Evolutionary conservation across 2,329 filamentous ascomycete genomes (phyloP).

Genomic region (Microdochium bolleyi): DNA sequence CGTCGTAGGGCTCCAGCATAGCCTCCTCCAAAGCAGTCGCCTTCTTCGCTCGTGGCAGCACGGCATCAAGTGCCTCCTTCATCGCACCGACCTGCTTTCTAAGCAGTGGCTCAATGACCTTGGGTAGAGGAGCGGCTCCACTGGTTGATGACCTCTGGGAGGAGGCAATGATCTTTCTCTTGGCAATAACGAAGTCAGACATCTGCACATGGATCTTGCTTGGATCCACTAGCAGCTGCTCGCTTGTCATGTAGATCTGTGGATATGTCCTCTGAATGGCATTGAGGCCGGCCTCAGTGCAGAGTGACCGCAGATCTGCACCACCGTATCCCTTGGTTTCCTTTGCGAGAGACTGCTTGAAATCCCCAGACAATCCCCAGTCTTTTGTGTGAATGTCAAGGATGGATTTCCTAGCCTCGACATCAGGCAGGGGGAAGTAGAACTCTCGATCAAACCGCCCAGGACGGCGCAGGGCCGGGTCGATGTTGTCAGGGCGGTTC

Average conservation of each 20-base stretch:
- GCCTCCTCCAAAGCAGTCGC: conserved; percentile 89
- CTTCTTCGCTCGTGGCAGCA: conserved; percentile 79
- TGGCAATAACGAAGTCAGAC: conserved; percentile 93
- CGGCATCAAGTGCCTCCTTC: conserved; percentile 59
- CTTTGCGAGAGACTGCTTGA: conserved; percentile 79
- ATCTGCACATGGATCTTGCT: conserved; percentile 78
- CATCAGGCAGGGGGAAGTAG: conserved; percentile 88
- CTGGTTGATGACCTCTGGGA: conserved; percentile 86
- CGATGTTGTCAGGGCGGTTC: conserved; percentile 92
- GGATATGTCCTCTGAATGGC: conserved; percentile 93
- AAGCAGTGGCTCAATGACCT: conserved; percentile 73
- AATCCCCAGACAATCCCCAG: conserved; percentile 73
- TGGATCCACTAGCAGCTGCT: conserved; percentile 85
- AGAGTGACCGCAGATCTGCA: conserved; percentile 87
- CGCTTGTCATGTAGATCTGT: conserved; percentile 85
- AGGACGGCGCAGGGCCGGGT: conserved; percentile 87
- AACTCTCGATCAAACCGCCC: conserved; percentile 97
- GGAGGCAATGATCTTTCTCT: conserved; percentile 93
- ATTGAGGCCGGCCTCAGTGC: conserved; percentile 92
- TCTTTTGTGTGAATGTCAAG: conserved; percentile 92
- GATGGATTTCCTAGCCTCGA: conserved; percentile 73
- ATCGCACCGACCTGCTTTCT: conserved; percentile 65
- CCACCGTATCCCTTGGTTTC: conserved; percentile 95
- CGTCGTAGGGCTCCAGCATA: conserved; percentile 79
- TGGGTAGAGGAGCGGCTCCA: conserved; percentile 72